Base-by-base conservation (phyloP, 192 early-diverging fungal species). In the Podila horticola region DNA sequence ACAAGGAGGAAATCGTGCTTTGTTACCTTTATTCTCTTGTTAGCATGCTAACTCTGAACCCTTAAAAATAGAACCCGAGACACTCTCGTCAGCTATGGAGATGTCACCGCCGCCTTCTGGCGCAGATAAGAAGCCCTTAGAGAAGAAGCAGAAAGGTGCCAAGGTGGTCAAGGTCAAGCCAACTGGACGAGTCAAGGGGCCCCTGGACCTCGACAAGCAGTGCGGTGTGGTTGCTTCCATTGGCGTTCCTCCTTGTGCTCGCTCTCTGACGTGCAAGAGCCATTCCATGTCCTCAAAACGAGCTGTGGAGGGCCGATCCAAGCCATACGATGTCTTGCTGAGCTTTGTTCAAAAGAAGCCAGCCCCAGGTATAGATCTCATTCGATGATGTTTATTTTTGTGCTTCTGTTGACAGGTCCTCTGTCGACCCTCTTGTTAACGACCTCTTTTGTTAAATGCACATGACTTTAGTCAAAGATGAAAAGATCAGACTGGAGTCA, bases 221-320 rank as follows among this genome's bases (percentile, higher is more conserved):
- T 98, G 97, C 72, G 97, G 96, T 68, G 96, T 97, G 19, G 62
- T 90, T 30, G 62, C 75, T 38, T 74, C 84, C 28, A 89, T 91
- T 2, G 90, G 87, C 38, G 87, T 86, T 15, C 62, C 79, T 55
- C 88, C 88, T 0, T 98, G 97, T 82, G 86, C 91, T 57, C 93
- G 97, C 51, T 95, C 95, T 52, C 88, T 98, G 17, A 98, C 96
- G 31, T 98, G 97, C 86, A 98, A 98, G 76, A 96, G 95, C 6
- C 97, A 98, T 67, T 91, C 94, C 33, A 95, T 98, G 88, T 92
- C 91, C 2, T 86, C 89, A 49, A 98, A 98, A 77, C 88, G 96
- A 36, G 88, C 87, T 2, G 97, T 98, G 12, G 82, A 83, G 52
- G 97, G 96, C 19, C 88, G 97, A 58, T 94, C 96, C 33, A 87